Evolutionary conservation across 805 yeast genomes (phyloP).

Genomic region (Blastobotrys terrestris): DNA sequence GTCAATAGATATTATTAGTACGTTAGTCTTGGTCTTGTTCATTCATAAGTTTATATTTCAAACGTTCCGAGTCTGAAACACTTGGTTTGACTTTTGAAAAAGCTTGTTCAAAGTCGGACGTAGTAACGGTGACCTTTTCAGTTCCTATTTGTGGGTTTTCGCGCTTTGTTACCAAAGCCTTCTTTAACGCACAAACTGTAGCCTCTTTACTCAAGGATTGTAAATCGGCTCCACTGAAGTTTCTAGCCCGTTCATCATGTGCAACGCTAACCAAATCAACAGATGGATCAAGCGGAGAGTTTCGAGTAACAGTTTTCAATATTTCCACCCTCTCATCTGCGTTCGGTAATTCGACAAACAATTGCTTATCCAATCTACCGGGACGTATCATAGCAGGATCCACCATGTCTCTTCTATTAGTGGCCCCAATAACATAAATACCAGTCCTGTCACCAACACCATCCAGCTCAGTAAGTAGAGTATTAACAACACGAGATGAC

Average conservation of each 20-base stretch:
- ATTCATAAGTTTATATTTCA: constrained; percentile 52
- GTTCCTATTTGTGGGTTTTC: constrained; percentile 23
- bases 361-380: constrained; percentile 88
- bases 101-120: constrained; percentile 62
- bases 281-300: constrained; percentile 62
- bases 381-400: constrained; percentile 98
- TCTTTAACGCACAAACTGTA: constrained; percentile 49
- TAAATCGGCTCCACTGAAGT: constrained; percentile 94
- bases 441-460: constrained; percentile 92
- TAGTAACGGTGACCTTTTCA: constrained; percentile 47
- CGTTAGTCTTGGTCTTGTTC: constrained; percentile 4
- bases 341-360: constrained; percentile 84
- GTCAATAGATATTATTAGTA: not conserved
- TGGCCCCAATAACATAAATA: constrained; percentile 92
- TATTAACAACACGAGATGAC: constrained; percentile 89
- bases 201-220: constrained; percentile 91
- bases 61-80: constrained; percentile 79
- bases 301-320: constrained; percentile 63
- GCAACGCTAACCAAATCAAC: constrained; percentile 64
- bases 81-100: constrained; percentile 76
- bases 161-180: constrained; percentile 37
- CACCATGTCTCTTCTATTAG: constrained; percentile 96
- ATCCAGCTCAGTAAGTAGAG: constrained; percentile 88
- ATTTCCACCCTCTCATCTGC: constrained; percentile 76
- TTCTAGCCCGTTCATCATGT: constrained; percentile 71